Conservation (phyloP, 164 flowering plant genomes). For the Stephania japonica region DNA sequence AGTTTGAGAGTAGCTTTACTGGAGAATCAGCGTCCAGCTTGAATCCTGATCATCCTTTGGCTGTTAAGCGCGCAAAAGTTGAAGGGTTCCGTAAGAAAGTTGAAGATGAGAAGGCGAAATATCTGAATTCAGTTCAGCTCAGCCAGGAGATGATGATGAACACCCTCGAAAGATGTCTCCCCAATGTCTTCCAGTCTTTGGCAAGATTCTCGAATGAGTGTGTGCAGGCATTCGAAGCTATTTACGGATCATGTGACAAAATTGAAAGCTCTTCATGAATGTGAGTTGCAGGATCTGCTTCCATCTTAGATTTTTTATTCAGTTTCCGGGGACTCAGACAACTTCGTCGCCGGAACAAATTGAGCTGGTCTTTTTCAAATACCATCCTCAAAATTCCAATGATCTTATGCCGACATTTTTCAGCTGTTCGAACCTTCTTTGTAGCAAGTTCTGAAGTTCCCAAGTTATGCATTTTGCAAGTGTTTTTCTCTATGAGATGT, state of each 20-base stretch:
- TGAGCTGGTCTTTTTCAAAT: not conserved
- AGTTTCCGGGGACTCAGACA: not conserved
- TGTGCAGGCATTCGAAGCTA: constrained; percentile 42
- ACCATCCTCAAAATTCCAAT: not conserved
- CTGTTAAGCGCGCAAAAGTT: constrained; percentile 40
- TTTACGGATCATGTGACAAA: constrained; percentile 18
- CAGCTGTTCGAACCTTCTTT: no score
- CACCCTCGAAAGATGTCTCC: constrained; percentile 60
- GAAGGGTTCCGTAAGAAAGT: constrained; percentile 47
- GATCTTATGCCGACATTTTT: not conserved
- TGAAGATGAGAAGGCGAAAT: constrained; percentile 54
- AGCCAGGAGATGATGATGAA: constrained; percentile 53
- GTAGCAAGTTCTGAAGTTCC: not conserved
- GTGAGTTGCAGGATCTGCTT: not conserved
- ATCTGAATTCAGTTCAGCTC: constrained; percentile 36
- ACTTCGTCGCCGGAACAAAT: not conserved
- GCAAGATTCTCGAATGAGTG: constrained; percentile 50
- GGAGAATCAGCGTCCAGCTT: constrained; percentile 22
- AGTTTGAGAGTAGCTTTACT: constrained; percentile 22
- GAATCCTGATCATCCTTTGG: constrained; percentile 51
- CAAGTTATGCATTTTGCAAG: not conserved
- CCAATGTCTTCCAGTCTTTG: constrained; percentile 61
- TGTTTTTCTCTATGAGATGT: not conserved
- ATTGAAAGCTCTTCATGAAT: not conserved
- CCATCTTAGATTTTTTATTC: not conserved